Evolutionary conservation across 2,329 filamentous ascomycete species (phyloP).

Genomic region (Fusarium sp.): DNA sequence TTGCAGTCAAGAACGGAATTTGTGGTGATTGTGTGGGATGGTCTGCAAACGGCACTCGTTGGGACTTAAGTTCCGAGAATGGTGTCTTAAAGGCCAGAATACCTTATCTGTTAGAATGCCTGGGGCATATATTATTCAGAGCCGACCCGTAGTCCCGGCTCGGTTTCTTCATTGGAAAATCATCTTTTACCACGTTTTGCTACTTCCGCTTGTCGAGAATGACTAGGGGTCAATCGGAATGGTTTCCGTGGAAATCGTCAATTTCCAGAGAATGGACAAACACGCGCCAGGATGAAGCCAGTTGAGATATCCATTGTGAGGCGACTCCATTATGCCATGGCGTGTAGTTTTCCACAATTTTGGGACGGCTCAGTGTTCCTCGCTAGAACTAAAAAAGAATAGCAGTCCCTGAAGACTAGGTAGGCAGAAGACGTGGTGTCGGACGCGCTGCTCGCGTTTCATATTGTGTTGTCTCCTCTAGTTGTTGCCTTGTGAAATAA

Average conservation of each 20-base stretch:
- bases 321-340: conserved; percentile 21
- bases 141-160: neutral
- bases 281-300: conserved; percentile 30
- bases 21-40: conserved; percentile 25
- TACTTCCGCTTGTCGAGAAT: conserved; percentile 3
- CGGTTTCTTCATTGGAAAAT: neutral
- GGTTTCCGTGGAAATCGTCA: conserved; percentile 7
- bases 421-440: conserved; percentile 15
- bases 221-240: neutral
- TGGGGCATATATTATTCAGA: neutral
- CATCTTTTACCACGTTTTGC: conserved; percentile 17
- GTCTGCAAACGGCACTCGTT: conserved; percentile 14
- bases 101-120: neutral
- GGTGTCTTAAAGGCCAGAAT: neutral
- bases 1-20: conserved; percentile 14
- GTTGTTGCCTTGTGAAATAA: conserved; percentile 11
- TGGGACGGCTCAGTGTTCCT: neutral
- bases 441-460: conserved; percentile 18
- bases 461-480: conserved; percentile 21
- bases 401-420: conserved; percentile 12
- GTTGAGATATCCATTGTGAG: conserved; percentile 28
- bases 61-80: conserved; percentile 11
- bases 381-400: conserved; percentile 15
- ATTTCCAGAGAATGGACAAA: conserved; percentile 14
- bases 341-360: conserved; percentile 16